These are phyloP conservation scores for Nigrograna mackinnonii DNA, from an alignment of 2,329 filamentous ascomycete genomes.

Conservation along the genomic window DNA sequence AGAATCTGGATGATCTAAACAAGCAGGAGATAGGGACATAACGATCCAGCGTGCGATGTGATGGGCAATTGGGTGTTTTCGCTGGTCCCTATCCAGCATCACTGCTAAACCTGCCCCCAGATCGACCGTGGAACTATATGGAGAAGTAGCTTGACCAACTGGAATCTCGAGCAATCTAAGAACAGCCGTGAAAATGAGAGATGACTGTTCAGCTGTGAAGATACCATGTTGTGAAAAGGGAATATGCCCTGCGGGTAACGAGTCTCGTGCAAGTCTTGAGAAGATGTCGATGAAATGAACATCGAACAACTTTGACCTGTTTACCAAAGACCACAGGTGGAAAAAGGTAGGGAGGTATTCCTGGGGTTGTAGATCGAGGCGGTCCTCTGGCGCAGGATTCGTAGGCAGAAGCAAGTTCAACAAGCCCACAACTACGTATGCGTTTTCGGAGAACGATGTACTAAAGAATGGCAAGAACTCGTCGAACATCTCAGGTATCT, in stretches of 20 bases:
- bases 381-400: constrained; percentile 71
- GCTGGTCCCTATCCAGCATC: constrained; percentile 87
- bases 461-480: constrained; percentile 71
- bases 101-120: constrained; percentile 80
- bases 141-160: constrained; percentile 91
- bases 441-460: constrained; percentile 87
- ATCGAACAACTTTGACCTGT: constrained; percentile 85
- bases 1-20: constrained; percentile 75
- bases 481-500: constrained; percentile 71
- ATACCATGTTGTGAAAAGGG: constrained; percentile 86
- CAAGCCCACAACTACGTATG: constrained; percentile 87
- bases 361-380: constrained; percentile 78
- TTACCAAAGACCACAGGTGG: constrained; percentile 93
- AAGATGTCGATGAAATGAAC: constrained; percentile 86
- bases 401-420: constrained; percentile 90
- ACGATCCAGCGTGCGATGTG: constrained; percentile 92
- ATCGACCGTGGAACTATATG: constrained; percentile 81
- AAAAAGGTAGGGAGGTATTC: constrained; percentile 93
- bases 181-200: constrained; percentile 89
- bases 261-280: constrained; percentile 84
- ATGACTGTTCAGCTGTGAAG: constrained; percentile 89
- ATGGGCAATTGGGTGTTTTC: constrained; percentile 90
- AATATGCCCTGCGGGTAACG: constrained; percentile 73
- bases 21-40: constrained; percentile 87
- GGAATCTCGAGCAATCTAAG: constrained; percentile 91